Evolutionary conservation across 176 grass and related monocot species (phyloP).

Genomic region (Elaeis guineensis): DNA sequence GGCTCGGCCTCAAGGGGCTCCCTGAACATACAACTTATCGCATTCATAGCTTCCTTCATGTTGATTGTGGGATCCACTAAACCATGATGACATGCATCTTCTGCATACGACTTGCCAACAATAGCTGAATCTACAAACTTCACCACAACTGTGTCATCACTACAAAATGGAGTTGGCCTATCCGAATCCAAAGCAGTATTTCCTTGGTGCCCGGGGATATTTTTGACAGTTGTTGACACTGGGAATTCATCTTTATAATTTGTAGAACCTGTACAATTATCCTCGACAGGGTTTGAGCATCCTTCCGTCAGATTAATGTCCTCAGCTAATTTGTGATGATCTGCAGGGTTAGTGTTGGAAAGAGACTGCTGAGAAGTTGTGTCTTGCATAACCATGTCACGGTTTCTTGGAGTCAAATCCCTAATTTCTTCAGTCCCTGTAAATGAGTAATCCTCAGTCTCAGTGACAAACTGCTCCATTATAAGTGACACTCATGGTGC

Average conservation of each 20-base stretch:
- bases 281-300: not conserved
- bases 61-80: constrained; percentile 86
- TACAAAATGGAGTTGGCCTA: constrained; percentile 31
- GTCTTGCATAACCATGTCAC: not conserved
- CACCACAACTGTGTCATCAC: constrained; percentile 83
- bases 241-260: not conserved
- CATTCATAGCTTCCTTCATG: constrained; percentile 77
- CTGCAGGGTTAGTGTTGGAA: not conserved
- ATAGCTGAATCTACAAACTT: constrained; percentile 79
- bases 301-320: not conserved
- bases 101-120: constrained; percentile 74
- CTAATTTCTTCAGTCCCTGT: too few species aligned
- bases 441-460: too few species aligned
- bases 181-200: constrained; percentile 11
- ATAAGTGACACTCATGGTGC: too few species aligned
- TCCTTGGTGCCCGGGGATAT: not conserved
- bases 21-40: constrained; percentile 83
- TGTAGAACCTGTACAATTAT: not conserved
- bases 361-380: not conserved
- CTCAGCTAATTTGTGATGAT: not conserved
- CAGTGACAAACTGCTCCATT: too few species aligned
- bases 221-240: not conserved
- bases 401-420: too few species aligned
- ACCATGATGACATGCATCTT: constrained; percentile 90
- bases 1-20: constrained; percentile 74